Evolutionary conservation across 73 alveolate species (phyloP), one percentile per base, ranked within the genome.

Genomic region (Diophrys appendiculata): DNA sequence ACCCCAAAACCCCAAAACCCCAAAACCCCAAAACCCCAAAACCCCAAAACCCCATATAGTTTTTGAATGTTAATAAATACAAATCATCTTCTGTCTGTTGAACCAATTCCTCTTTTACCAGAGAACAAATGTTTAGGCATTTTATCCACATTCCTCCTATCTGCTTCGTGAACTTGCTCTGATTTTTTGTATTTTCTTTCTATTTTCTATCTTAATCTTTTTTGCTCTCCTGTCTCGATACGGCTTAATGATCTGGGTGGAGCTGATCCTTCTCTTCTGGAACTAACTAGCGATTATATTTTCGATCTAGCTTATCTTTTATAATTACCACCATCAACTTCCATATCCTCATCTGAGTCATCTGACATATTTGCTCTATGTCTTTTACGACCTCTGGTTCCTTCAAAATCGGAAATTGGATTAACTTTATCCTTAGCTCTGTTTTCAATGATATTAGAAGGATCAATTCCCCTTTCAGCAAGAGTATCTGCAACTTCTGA

Each of bases 21-120:
- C n/a, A n/a, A n/a, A n/a, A n/a, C n/a, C n/a, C n/a, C n/a, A n/a
- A n/a, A n/a, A n/a, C n/a, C n/a, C n/a, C n/a, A n/a, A n/a, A n/a
- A n/a, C n/a, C n/a, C n/a, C n/a, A n/a, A n/a, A n/a, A n/a, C n/a
- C n/a, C n/a, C n/a, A n/a, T n/a, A n/a, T n/a, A n/a, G n/a, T n/a
- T n/a, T n/a, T n/a, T n/a, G n/a, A n/a, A n/a, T n/a, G n/a, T n/a
- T n/a, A n/a, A n/a, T n/a, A n/a, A n/a, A n/a, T n/a, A n/a, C n/a
- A n/a, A 71, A 71, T 96, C 96, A 96, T 92, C 99, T 94, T 88
- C 98, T 87, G 72, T 96, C 98, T 24, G 95, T 88, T 84, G 93
- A 94, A 33, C 99, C 99, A 83, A 86, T 91, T 29, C 98, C 96
- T 89, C 98, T 94, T 82, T 97, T 97, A 24, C 99, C 99, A 55